phyloP scores from a whole-genome alignment of 495 filamentous ascomycete species.

The Penicillium arizonense region DNA sequence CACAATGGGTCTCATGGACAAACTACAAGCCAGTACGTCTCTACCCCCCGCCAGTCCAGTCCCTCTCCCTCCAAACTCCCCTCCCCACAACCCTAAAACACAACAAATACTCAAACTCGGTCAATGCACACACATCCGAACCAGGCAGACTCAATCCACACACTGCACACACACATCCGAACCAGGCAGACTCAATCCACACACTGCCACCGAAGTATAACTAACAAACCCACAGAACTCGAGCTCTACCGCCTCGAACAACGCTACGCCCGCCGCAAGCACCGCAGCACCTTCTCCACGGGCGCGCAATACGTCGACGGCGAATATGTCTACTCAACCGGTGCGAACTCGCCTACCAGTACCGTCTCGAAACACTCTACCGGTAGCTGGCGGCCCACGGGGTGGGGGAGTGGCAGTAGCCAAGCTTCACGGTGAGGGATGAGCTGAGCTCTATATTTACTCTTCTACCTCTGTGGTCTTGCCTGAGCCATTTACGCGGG shows the following conservation, averaged over 20 bases:
- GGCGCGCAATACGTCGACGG: slow-evolving; percentile 89
- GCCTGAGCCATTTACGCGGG: background rate
- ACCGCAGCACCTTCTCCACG: slow-evolving; percentile 80
- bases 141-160: background rate
- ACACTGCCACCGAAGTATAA: slow-evolving; percentile 2
- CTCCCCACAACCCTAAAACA: background rate
- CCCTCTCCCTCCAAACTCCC: background rate
- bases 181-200: background rate
- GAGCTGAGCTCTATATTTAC: background rate
- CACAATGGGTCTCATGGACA: slow-evolving; percentile 50
- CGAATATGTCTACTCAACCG: slow-evolving; percentile 73
- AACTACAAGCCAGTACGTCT: slow-evolving; percentile 54
- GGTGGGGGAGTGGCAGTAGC: slow-evolving; percentile 22
- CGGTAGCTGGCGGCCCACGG: slow-evolving; percentile 39
- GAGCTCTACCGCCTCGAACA: slow-evolving; percentile 93
- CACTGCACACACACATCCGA: background rate
- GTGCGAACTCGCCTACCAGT: slow-evolving; percentile 36
- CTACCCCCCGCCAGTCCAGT: too few relatives aligned
- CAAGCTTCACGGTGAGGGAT: slow-evolving; percentile 31
- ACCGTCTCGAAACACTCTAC: slow-evolving; percentile 45
- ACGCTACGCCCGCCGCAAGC: slow-evolving; percentile 82
- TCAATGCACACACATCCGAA: too few relatives aligned
- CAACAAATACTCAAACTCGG: background rate
- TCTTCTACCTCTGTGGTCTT: background rate
- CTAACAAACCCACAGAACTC: slow-evolving; percentile 49